Evolutionary conservation across 148 eudicot genomes (phyloP), one percentile per base, ranked within the genome.

Genomic region (Rhododendron henanense): DNA sequence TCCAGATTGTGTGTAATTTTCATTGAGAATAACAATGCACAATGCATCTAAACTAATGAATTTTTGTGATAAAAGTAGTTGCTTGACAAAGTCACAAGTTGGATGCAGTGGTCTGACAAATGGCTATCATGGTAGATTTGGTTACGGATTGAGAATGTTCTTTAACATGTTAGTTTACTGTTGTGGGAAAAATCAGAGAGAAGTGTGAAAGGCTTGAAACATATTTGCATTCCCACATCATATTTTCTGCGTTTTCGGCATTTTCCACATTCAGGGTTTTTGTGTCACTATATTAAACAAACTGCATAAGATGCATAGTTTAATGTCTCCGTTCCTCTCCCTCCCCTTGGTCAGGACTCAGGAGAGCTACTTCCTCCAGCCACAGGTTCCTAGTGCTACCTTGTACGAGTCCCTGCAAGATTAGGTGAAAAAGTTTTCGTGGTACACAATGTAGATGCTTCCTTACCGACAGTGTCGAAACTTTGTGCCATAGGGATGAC

Each of bases 401-500:
- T 11, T 67, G 74, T 67, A 23, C 35, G 6, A 67, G 33, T 25
- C 33, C 74, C 33, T 67, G 2, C 33, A 67, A 67, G 35, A 25
- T 3, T 10, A 25, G 33, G 35, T 4, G 0, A 67, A 65, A 65
- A 65, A 65, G 14, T 1, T 65, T 65, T 65, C 4, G 4, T 9
- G 73, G 15, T 59, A 21, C 47, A 41, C 1, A 44, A 84, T 81
- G 71, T 76, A 77, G 45, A 48, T 16, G 65, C 28, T 35, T 50
- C 69, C 88, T 91, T 88, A 96, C 99, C 99, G 3, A 97, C 96
- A 39, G 99, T 97, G 82, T 97, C 99, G 75, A 95, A 94, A 91
- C 98, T 96, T 89, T 97, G 98, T 67, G 99, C 95, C 98, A 97
- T 90, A 13, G 99, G 99, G 90, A 88, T 88, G 65, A 97, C 94